Conservation (phyloP, 768 basidiomycete species). For the Agaricus blazei region DNA sequence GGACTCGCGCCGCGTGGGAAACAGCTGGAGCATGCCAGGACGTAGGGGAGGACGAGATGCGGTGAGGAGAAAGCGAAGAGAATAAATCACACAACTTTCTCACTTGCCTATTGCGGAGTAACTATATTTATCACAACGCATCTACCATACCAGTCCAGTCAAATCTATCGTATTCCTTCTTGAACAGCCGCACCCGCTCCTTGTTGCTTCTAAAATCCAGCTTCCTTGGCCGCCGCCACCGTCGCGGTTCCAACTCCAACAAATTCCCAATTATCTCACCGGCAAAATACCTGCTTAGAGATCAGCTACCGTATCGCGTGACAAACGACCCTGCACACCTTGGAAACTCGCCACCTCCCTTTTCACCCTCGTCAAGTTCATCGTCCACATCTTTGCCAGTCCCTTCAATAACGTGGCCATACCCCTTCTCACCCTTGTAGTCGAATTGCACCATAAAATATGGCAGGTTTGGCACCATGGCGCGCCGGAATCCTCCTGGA, state of each 20-base stretch:
- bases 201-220: slow-evolving; percentile 68
- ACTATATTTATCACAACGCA: background rate
- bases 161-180: slow-evolving; percentile 68
- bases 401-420: slow-evolving; percentile 97
- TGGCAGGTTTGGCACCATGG: slow-evolving; percentile 94
- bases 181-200: slow-evolving; percentile 65
- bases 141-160: slow-evolving; percentile 80
- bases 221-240: slow-evolving; percentile 77
- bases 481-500: slow-evolving; percentile 89
- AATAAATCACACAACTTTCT: too few species aligned
- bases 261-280: slow-evolving; percentile 92
- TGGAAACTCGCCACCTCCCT: slow-evolving; percentile 90
- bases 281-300: slow-evolving; percentile 74
- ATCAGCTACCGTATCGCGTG: background rate
- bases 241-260: slow-evolving; percentile 79
- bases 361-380: slow-evolving; percentile 78
- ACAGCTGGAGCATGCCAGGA: slow-evolving; percentile 6
- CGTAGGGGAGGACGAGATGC: too few species aligned
- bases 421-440: slow-evolving; percentile 95
- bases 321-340: slow-evolving; percentile 39
- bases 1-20: slow-evolving; percentile 15
- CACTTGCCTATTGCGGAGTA: too few species aligned
- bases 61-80: too few species aligned
- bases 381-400: slow-evolving; percentile 58
- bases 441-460: slow-evolving; percentile 99